Percentiles rank a stretch among this genome's conserved stretches.
phyloP scores from a whole-genome alignment of 208 protist species.

The Histomonas meleagridis region DNA sequence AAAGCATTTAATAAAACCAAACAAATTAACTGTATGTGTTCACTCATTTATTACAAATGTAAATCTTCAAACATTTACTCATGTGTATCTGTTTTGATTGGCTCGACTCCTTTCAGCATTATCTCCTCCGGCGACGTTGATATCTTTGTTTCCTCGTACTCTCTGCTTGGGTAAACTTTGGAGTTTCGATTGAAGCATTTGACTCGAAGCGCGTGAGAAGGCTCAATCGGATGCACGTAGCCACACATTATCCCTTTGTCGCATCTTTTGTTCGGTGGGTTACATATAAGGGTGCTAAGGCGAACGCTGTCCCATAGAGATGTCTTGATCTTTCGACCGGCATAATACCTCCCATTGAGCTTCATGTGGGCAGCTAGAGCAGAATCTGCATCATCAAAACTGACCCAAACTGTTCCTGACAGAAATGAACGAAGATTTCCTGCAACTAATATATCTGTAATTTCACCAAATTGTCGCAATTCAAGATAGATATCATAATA shows the following conservation, averaged over 20 bases:
- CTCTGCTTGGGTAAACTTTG: no score
- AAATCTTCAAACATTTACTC: no score
- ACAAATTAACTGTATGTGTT: no score
- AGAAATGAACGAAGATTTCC: not conserved
- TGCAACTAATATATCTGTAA: not conserved
- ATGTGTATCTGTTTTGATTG: no score
- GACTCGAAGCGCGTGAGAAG: not conserved
- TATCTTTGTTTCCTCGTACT: no score
- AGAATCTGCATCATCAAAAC: not conserved
- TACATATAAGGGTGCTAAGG: not conserved
- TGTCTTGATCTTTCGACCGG: not conserved
- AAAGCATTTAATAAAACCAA: no score
- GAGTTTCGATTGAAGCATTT: not conserved
- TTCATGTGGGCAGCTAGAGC: not conserved
- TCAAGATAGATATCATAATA: not conserved
- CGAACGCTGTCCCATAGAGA: not conserved
- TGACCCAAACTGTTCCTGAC: not conserved
- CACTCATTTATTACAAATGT: no score
- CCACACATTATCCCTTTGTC: not conserved
- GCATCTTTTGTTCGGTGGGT: not conserved
- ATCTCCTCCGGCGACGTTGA: no score
- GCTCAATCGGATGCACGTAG: not conserved
- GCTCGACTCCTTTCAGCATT: no score
- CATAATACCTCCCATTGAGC: not conserved
- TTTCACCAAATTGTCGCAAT: not conserved